These are phyloP conservation scores for Sporothrix protearum DNA, from an alignment of 2,329 filamentous ascomycete species.

Conservation along the genomic window DNA sequence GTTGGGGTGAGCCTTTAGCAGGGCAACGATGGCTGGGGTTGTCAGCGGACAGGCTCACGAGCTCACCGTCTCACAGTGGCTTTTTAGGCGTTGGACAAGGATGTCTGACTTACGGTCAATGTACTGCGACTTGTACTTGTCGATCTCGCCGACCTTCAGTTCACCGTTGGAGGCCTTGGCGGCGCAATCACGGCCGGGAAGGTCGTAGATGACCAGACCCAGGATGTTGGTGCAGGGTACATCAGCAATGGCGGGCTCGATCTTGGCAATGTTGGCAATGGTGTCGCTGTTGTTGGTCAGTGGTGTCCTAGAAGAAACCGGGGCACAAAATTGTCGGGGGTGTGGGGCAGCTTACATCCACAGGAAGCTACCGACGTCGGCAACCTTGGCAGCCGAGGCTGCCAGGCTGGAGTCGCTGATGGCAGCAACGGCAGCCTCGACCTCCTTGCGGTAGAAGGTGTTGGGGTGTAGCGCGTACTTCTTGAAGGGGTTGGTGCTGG, in stretches of 20 bases:
- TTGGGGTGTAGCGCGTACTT: conserved; percentile 42
- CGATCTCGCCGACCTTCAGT: conserved; percentile 51
- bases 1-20: conserved; percentile 53
- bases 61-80: too few relatives aligned
- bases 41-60: neutral
- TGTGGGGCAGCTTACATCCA: conserved; percentile 36
- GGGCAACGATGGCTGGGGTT: conserved; percentile 44
- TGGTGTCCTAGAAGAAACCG: neutral
- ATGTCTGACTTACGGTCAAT: conserved; percentile 37
- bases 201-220: conserved; percentile 58
- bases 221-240: conserved; percentile 41
- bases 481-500: conserved; percentile 39
- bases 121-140: conserved; percentile 42
- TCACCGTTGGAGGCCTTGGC: conserved; percentile 63
- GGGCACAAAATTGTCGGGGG: neutral
- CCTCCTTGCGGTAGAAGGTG: conserved; percentile 39
- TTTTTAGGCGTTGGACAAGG: neutral
- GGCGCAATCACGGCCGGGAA: conserved; percentile 62
- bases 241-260: conserved; percentile 38
- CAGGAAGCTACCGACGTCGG: conserved; percentile 41
- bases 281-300: conserved; percentile 33
- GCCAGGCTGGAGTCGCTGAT: conserved; percentile 35
- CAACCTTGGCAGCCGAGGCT: conserved; percentile 36
- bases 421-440: conserved; percentile 36
- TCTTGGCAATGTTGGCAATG: conserved; percentile 39